Conservation (phyloP, 306 rosid genomes). For the Corylus avellana region DNA sequence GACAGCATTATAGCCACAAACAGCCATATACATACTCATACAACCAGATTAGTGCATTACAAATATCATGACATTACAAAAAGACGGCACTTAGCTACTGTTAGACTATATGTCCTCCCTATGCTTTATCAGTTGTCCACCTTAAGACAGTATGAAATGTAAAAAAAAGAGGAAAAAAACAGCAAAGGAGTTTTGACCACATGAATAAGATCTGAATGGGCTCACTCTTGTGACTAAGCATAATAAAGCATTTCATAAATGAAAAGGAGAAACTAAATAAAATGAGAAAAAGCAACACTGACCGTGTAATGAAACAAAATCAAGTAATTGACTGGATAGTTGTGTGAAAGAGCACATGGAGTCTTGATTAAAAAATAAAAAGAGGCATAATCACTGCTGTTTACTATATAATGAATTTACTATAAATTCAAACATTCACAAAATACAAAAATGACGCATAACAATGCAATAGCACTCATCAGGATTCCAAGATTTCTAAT, state of each 20-base stretch:
- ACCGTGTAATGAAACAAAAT: background rate
- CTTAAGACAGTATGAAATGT: background rate
- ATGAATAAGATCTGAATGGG: background rate
- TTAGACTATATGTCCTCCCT: too few relatives aligned
- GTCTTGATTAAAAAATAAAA: background rate
- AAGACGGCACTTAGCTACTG: too few relatives aligned
- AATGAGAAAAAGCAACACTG: background rate
- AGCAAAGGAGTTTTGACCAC: background rate
- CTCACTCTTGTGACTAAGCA: background rate
- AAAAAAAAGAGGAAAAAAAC: background rate
- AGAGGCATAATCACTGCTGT: background rate
- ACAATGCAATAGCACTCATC: background rate
- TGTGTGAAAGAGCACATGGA: background rate
- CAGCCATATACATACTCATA: too few relatives aligned
- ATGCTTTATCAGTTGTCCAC: background rate
- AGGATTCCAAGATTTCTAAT: background rate
- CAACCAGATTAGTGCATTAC: too few relatives aligned
- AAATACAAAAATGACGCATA: conserved; percentile 7
- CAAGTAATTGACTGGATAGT: background rate
- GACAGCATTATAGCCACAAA: too few relatives aligned
- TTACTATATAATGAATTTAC: background rate
- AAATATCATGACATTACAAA: too few relatives aligned
- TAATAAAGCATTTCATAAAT: background rate
- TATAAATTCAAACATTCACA: background rate
- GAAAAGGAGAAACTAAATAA: background rate